Base-by-base conservation (phyloP, 768 basidiomycete species). In the Lactifluus subvellereus region DNA sequence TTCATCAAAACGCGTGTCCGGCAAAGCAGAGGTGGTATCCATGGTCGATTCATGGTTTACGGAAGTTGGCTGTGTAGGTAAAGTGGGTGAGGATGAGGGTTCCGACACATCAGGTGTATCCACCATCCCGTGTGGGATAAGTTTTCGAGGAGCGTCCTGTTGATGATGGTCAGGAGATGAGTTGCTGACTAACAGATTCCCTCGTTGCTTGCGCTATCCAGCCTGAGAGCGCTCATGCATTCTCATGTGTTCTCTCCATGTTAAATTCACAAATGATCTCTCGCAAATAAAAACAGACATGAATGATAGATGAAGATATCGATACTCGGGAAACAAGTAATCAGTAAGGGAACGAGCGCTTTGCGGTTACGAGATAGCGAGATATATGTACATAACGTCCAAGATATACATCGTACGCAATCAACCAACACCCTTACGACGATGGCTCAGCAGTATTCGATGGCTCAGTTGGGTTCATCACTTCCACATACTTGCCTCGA, bases 401-500 rank as follows among this genome's bases (percentile, higher is more conserved):
- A 65, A 66, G 65, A 59, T 57, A 65, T 27, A 64, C 50, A 66
- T 49, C 54, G n/a, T 35, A 60, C 52, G 53, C 59, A 57, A 65
- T 43, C 42, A 53, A 45, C 38, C 53, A 43, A 33, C 37, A 58
- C 54, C 30, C 43, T 65, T 55, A 67, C 35, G 59, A 66, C 59
- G 70, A 67, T 73, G 77, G 79, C 74, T 65, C 65, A 11, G 57
- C 53, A 33, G 51, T 60, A 45, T 54, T 62, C 30, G 77, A 75
- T 20, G 85, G 80, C 57, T 84, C 82, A 57, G 82, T 77, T 47
- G 80, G 72, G 64, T 81, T 78, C 69, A 81, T 79, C 57, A 80
- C 77, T 40, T 84, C 82, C 48, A 77, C 76, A 69, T 81, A 71
- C 72, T 85, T 85, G 45, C 77, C 72, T 64, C 83, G 79, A 58